Base-by-base conservation (phyloP, 306 rosid genomes). In the Alnus rubra region DNA sequence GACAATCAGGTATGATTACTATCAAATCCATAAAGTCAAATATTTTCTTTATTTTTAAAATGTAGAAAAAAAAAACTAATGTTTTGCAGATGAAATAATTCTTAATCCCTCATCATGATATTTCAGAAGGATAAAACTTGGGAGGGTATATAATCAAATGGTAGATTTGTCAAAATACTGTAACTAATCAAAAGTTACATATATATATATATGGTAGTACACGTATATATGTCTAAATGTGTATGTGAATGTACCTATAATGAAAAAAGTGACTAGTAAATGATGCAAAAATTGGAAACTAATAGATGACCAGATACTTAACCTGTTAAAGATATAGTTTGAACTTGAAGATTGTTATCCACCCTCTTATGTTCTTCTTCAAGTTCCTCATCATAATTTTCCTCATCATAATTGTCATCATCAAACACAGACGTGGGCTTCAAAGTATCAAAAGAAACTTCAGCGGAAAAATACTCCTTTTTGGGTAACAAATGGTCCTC, bases 351-450 rank as follows among this genome's bases (percentile, higher is more conserved):
- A 76, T 81, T 79, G 7, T 65, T 83, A 60, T 87, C 84, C 76
- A 77, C 90, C 8, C 72, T 68, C 68, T 85, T 90, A n/a, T 71
- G 75, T 71, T 90, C 97, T 55, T 81, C 81, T n/a, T 92, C 97
- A 89, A 90, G 85, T 76, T 92, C 98, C 84, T 92, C 98, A 33
- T 94, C 98, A 77, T 94, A 94, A 82, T 94, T 79, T 82, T 94
- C 98, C 82, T 94, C 98, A 56, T 89, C 97, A 68, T 94, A 94
- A 82, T 94, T 79, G 81, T 94, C 98, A 83, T 94, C 98, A 56
- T 89, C 97, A 68, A 92, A 90, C 54, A 94, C 86, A 72, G 98
- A 90, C 70, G 78, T 79, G 63, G 91, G 78, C 82, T 84, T 87
- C 90, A 92, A 75, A 62, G 71, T 84, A 75, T 81, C 84, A 79